Base-by-base conservation (phyloP, 371 early-diverging fungal species). In the Haplosporangium sp. region DNA sequence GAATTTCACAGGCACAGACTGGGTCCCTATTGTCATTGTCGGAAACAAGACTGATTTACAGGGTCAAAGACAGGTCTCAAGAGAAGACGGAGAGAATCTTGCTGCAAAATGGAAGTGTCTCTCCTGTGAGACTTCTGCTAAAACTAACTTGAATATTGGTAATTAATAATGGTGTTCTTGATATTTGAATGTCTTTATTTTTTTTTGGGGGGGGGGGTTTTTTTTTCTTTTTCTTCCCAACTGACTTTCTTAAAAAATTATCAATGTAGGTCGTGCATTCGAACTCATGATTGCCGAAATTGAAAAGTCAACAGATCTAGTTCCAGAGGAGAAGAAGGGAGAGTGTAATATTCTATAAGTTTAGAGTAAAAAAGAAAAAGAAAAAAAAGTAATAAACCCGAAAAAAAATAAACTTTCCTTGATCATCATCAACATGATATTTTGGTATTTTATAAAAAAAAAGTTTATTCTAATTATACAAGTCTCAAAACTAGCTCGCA, bases 21-120 rank as follows among this genome's bases (percentile, higher is more conserved):
- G 91, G 85, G 95, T 94, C n/a, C 93, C 93, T 1, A 92, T 94
- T 69, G 95, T 97, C 13, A 87, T 98, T 76, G 97, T 97, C 34
- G 98, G 96, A 19, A 98, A 97, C 85, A 98, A 98, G 87, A 89
- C 89, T 15, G 98, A 96, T 85, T 82, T 97, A 66, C 90, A 90
- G 62, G 88, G 86, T 52, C 95, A 95, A 72, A 86, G 93, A 74
- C 94, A 95, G 86, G 94, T 98, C 15, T 74, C 94, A 10, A 74
- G 85, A 10, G 91, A 95, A 63, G 97, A 97, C 77, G 96, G 92
- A 38, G 85, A 90, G 66, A 90, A 89, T 47, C 69, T 95, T 42
- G 95, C 97, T 34, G 83, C 86, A 34, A 87, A 90, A 72, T 97
- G 96, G 94, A 88, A 91, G 15, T 96, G 96, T 63, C 91, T 93